Evolutionary conservation across 345 rosid genomes (phyloP), one percentile per base, ranked within the genome.

Genomic region (Isatis tinctoria): DNA sequence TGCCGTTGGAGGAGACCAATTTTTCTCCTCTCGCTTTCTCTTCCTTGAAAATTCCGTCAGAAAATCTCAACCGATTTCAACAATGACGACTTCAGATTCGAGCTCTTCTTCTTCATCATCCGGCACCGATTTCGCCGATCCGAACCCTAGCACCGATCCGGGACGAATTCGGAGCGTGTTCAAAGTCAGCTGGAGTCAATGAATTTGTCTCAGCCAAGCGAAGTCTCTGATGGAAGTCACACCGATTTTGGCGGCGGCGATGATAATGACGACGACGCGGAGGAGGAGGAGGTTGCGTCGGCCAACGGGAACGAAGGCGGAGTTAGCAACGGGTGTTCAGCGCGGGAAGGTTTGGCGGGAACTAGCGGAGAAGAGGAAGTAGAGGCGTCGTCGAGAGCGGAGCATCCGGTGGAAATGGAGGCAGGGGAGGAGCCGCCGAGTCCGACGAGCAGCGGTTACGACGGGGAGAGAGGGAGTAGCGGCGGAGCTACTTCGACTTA

Each of bases 381-480:
- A 36, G 80, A 73, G 78, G 67, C 52, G 18, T 72, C 77, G 78
- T 28, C 74, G 65, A 79, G 84, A 80, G 75, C 66, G 75, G 86
- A 81, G 62, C 80, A 82, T 75, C 91, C 83, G 73, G 67, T 82
- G 43, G 89, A 87, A 75, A 87, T 80, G 78, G 92, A 83, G 66
- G 91, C 80, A 16, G 81, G 74, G 40, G 87, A 80, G 35, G 83
- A 78, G 60, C 87, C 84, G 61, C 72, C 83, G 35, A 92, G 96
- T 73, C 94, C 99, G 18, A 87, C 91, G 51, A 95, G 97, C 60
- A 92, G 99, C 33, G 97, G 99, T 8, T 95, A 92, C 63, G 99
- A 91, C 3, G 98, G 92, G 24, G 98, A 83, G 86, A 87, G 94
- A 86, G 97, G 97, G 48, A 95, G 92, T 44, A 90, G 97, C 77